Evolutionary conservation across 495 filamentous ascomycete genomes (phyloP), one percentile per base, ranked within the genome.

Genomic region (Penicillium longicatenatum): DNA sequence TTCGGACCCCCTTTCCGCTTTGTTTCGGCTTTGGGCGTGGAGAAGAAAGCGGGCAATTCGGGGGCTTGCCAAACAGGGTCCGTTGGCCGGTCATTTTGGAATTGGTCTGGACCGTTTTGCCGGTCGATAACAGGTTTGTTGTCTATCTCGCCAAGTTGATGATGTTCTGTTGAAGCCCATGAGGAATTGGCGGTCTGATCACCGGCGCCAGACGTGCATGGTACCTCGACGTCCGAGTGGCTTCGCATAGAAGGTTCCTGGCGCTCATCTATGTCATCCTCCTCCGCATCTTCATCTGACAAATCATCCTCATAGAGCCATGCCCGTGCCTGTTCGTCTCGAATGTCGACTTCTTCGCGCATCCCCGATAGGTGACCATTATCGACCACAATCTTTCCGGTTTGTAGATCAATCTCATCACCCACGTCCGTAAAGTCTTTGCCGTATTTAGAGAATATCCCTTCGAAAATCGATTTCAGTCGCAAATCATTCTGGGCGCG

Each of bases 371-470:
- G 65, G 75, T 97, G 93, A 3, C 94, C 93, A 79, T 95, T 93
- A 69, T 97, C 80, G 31, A 96, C 87, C 14, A 93, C 79, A 26
- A 98, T 86, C 44, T 89, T 75, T 20, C 89, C 91, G 0, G 88
- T 94, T 54, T 77, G 73, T 21, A 91, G 71, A 73, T 94, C 89
- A 61, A 95, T 88, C 71, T 92, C 90, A 64, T 94, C 92, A 16
- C 86, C 91, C 29, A 91, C 77, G 26, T 85, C 89, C 4, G 83
- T 83, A 64, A 96, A 96, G 71, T 97, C 88, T 62, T 82, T 83
- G 20, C 80, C 84, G 68, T 97, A 98, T 70, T 94, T 96, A 29
- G 85, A 82, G 64, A 97, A 96, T 37, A 98, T 96, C 44, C 77
- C 67, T 64, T 97, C 92, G 62, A 94, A 96, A 2, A 85, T 82